Evolutionary conservation across 139 green algal species (phyloP).

Genomic region (Tetraselmis striata): DNA sequence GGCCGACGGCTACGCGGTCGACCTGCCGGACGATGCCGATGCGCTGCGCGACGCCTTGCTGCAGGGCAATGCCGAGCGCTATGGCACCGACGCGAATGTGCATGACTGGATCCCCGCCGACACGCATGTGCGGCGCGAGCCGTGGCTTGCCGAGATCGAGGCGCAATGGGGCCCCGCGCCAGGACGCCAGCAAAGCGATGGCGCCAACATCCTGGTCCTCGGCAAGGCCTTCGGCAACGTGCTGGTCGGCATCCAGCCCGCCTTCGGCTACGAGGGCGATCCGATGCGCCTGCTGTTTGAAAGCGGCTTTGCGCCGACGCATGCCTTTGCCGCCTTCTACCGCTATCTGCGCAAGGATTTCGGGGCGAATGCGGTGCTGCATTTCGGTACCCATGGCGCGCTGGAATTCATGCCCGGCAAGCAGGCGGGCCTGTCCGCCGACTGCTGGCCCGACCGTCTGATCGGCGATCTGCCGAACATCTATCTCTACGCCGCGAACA

Average conservation of each 20-base stretch:
- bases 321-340: conserved; percentile 99
- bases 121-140: conserved; percentile 85
- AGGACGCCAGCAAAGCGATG: conserved; percentile 95
- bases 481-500: conserved; percentile 99
- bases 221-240: conserved; percentile 97
- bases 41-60: conserved; percentile 80
- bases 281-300: conserved; percentile 98
- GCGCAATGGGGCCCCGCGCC: conserved; percentile 97
- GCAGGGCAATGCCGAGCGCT: conserved; percentile 85
- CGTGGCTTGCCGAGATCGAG: conserved; percentile 89
- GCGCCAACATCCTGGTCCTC: conserved; percentile 88
- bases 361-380: conserved; percentile 91
- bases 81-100: conserved; percentile 91
- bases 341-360: conserved; percentile 97
- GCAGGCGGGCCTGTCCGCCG: conserved; percentile 93
- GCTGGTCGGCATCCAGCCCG: conserved; percentile 99
- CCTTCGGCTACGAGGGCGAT: conserved; percentile 98
- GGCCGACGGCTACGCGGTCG: conserved; percentile 84
- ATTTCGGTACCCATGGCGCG: conserved; percentile 98
- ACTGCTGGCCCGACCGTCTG: conserved; percentile 96
- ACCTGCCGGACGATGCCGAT: conserved; percentile 61
- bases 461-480: conserved; percentile 97
- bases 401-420: conserved; percentile 99
- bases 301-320: conserved; percentile 86
- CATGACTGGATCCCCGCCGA: conserved; percentile 87